Evolutionary conservation across 805 yeast species (phyloP), one percentile per base, ranked within the genome.

Genomic region (Saccharomycopsis sp.): DNA sequence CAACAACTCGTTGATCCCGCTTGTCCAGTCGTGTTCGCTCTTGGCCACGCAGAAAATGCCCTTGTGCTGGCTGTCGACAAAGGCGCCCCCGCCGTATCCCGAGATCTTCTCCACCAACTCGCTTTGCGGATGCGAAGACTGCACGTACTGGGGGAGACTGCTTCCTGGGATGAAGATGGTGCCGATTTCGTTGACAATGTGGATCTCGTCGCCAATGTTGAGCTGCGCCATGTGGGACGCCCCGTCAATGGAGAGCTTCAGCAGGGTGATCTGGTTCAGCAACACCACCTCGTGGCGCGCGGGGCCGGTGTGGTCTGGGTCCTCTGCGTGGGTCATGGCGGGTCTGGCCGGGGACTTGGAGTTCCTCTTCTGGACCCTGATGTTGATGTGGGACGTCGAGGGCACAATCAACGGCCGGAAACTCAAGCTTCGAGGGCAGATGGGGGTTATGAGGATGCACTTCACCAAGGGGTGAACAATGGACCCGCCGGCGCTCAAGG

Each of bases 41-140:
- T 77, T 71, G 0, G 95, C 84, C 3, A 89, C 79, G 60, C 96
- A 88, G 78, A 92, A 87, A 12, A 88, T 77, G 1, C 95, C 95
- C 10, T 68, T 63, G 16, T 53, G 27, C 45, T 46, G 26, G 49
- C 48, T 29, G 19, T 50, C 48, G 22, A 41, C 29, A 32, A 51
- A 53, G 4, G 55, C 38, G 35, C 52, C 52, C 18, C 40, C 39
- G 29, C 47, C 41, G 9, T 15, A 16, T 25, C 13, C 36, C 22
- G 34, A 13, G 34, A 13, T 21, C 13, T 17, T 19, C 19, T 30
- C 22, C 5, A 31, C 16, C 19, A 33, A 29, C 17, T 22, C 33
- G n/a, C 15, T 40, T 9, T 33, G n/a, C 7, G 22, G 9, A 33
- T 19, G 9, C 6, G 21, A 6, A 19, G 36, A 12, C 22, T 17